These are phyloP conservation scores for Fistulinella prunicolor DNA, from an alignment of 768 basidiomycete species.

Conservation along the genomic window DNA sequence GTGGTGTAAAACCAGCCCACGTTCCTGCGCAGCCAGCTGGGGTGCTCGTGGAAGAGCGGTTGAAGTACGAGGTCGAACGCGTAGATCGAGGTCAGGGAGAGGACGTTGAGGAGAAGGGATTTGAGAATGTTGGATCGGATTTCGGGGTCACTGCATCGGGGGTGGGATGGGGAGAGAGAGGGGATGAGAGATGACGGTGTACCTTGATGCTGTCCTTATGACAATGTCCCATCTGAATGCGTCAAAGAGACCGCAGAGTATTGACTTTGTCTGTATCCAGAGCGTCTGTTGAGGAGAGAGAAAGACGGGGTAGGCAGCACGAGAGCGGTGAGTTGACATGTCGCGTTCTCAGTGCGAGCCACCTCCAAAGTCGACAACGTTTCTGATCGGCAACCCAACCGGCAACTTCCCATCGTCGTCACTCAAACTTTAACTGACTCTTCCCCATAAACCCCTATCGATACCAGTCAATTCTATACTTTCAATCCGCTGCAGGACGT, in stretches of 20 bases:
- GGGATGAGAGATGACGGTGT: slow-evolving; percentile 17
- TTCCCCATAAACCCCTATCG: slow-evolving; percentile 9
- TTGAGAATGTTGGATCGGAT: slow-evolving; percentile 74
- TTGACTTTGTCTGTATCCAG: slow-evolving; percentile 57
- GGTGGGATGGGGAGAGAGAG: slow-evolving; percentile 7
- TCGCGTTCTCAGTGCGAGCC: no score
- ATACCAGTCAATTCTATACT: neutral
- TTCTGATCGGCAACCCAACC: slow-evolving; percentile 13
- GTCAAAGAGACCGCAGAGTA: slow-evolving; percentile 60
- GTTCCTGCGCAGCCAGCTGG: slow-evolving; percentile 68
- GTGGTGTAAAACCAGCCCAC: slow-evolving; percentile 74
- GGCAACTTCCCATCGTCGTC: slow-evolving; percentile 9
- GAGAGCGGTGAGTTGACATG: slow-evolving; percentile 36
- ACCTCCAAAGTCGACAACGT: no score
- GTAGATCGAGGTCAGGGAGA: slow-evolving; percentile 72
- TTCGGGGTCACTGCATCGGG: slow-evolving; percentile 60
- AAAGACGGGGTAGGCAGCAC: slow-evolving; percentile 66
- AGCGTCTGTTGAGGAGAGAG: slow-evolving; percentile 60
- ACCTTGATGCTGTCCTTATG: slow-evolving; percentile 57
- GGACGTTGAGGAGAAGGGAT: slow-evolving; percentile 66
- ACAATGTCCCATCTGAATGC: slow-evolving; percentile 73
- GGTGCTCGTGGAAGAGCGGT: slow-evolving; percentile 60
- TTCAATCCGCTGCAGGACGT: neutral
- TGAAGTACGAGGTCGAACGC: slow-evolving; percentile 70
- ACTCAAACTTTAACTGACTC: slow-evolving; percentile 1